These are phyloP conservation scores for Arachnomyces sp. DNA, from an alignment of 2,329 filamentous ascomycete genomes.

Conservation along the genomic window DNA sequence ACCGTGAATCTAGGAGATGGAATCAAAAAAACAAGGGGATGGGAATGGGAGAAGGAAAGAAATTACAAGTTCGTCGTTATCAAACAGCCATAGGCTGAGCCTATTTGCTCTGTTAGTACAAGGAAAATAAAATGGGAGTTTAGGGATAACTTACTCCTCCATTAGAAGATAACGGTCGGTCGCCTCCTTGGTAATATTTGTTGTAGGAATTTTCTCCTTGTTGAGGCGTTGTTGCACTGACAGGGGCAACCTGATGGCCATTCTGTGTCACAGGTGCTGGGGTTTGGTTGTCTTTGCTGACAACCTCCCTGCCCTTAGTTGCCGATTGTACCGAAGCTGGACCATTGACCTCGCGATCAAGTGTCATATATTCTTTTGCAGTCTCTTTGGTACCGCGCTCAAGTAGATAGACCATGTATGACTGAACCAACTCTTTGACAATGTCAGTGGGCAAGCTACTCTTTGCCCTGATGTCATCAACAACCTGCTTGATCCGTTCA, in stretches of 20 bases:
- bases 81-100: too few species aligned
- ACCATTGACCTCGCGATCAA: conserved; percentile 84
- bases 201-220: conserved; percentile 6
- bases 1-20: conserved; percentile 19
- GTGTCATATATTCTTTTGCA: conserved; percentile 73
- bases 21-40: conserved; percentile 18
- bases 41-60: background rate
- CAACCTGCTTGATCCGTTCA: conserved; percentile 69
- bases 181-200: conserved; percentile 13
- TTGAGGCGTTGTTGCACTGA: conserved; percentile 6
- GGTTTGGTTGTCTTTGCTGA: conserved; percentile 15
- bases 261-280: conserved; percentile 7
- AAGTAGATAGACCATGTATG: conserved; percentile 77
- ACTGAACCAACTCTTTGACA: conserved; percentile 66
- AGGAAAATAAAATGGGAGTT: background rate
- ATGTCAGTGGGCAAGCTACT: conserved; percentile 59
- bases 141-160: conserved; percentile 1
- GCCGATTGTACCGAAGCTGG: conserved; percentile 32
- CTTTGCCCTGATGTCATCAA: conserved; percentile 64
- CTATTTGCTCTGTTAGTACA: background rate
- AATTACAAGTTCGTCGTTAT: background rate
- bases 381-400: conserved; percentile 72
- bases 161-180: background rate
- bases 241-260: conserved; percentile 13
- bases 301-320: conserved; percentile 22